Conservation (phyloP, 108 stramenopile species). For the Skeletonema grethae region DNA sequence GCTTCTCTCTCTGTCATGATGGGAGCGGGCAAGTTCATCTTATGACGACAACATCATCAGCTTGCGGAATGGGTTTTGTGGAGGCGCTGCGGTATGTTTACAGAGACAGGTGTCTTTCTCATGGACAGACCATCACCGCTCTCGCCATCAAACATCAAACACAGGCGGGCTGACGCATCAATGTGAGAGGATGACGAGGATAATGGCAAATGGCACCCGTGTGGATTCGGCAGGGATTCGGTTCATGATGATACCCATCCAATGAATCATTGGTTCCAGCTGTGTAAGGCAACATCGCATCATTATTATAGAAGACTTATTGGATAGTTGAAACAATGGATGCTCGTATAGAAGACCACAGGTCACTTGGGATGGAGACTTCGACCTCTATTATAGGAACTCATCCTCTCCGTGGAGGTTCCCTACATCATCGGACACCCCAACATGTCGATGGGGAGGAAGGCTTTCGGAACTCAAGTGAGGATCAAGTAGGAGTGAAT, state of each 20-base stretch:
- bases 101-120: neutral
- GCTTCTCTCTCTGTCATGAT: constrained; percentile 3
- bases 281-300: too few species aligned
- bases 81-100: too few species aligned
- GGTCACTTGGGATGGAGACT: neutral
- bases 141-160: neutral
- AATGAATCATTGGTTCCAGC: neutral
- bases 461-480: neutral
- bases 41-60: too few species aligned
- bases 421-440: neutral
- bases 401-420: neutral
- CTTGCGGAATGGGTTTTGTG: too few species aligned
- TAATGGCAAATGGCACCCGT: neutral
- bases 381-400: constrained; percentile 1
- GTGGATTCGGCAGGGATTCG: too few species aligned
- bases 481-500: neutral
- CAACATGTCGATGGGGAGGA: neutral
- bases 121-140: neutral
- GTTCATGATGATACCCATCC: neutral
- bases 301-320: too few species aligned
- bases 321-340: neutral
- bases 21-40: too few species aligned
- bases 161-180: neutral
- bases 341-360: neutral
- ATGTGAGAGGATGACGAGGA: constrained; percentile 1